phyloP scores from a whole-genome alignment of 768 basidiomycete species.

The Boletus rubropictus region DNA sequence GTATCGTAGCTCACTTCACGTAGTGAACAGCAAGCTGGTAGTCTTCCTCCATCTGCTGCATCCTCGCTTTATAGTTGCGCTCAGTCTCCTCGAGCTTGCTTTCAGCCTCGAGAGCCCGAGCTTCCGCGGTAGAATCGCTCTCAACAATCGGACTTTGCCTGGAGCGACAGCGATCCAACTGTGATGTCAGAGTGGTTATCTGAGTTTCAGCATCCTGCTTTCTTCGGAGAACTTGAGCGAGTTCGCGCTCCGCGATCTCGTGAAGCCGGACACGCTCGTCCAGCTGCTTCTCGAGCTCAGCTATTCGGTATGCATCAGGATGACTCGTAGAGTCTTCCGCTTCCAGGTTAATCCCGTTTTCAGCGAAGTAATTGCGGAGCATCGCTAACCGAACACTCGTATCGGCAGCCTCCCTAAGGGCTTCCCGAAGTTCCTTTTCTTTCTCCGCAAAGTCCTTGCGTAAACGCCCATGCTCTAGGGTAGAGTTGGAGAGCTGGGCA shows the following conservation, averaged over 20 bases:
- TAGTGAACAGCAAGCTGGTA: slow-evolving; percentile 96
- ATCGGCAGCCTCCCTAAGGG: slow-evolving; percentile 60
- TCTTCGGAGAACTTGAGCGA: slow-evolving; percentile 57
- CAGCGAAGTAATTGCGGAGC: slow-evolving; percentile 80
- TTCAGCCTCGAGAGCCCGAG: slow-evolving; percentile 63
- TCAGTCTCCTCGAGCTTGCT: slow-evolving; percentile 76
- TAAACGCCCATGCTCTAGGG: slow-evolving; percentile 62
- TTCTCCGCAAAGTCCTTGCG: slow-evolving; percentile 64
- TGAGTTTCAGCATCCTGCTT: slow-evolving; percentile 74
- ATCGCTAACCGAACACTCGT: slow-evolving; percentile 68
- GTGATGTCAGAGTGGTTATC: slow-evolving; percentile 53
- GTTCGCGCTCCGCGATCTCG: slow-evolving; percentile 72
- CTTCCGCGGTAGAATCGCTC: slow-evolving; percentile 34
- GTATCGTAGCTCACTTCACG: slow-evolving; percentile 69
- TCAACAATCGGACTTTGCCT: slow-evolving; percentile 47
- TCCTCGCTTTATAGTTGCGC: slow-evolving; percentile 66
- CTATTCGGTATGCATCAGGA: slow-evolving; percentile 40
- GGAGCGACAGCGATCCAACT: slow-evolving; percentile 62
- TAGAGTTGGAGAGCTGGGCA: slow-evolving; percentile 60
- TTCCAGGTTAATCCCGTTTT: slow-evolving; percentile 77
- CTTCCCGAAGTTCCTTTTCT: slow-evolving; percentile 61
- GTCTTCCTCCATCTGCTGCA: slow-evolving; percentile 89
- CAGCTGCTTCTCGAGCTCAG: slow-evolving; percentile 74
- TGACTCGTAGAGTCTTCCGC: slow-evolving; percentile 51
- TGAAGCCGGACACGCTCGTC: slow-evolving; percentile 66